Conservation (phyloP, 371 early-diverging fungal genomes). For the Apophysomyces ossiformis region DNA sequence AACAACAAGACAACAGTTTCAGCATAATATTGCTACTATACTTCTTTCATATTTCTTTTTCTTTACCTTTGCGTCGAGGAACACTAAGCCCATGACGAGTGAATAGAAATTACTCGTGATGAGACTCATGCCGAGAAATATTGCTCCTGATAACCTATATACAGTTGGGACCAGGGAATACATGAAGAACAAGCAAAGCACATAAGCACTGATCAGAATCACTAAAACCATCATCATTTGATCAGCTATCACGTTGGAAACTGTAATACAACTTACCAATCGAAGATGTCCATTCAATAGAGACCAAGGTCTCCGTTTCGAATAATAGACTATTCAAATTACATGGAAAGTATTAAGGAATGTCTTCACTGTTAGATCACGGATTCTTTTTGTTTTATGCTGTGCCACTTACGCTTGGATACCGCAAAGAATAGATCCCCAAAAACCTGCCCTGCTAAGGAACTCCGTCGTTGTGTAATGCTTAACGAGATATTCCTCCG, state of each 20-base stretch:
- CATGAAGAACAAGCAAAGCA: constrained; percentile 43
- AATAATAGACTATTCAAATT: constrained; percentile 27
- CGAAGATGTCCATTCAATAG: constrained; percentile 33
- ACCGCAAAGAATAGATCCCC: constrained; percentile 41
- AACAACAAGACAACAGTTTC: not conserved
- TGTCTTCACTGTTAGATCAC: too few species aligned
- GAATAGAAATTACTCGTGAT: constrained; percentile 53
- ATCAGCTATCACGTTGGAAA: not conserved
- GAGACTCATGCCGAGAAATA: constrained; percentile 48
- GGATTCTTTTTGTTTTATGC: not conserved
- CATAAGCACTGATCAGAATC: constrained; percentile 30
- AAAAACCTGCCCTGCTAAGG: constrained; percentile 35
- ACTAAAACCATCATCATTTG: constrained; percentile 17
- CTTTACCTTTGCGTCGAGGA: constrained; percentile 40
- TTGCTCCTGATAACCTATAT: constrained; percentile 43
- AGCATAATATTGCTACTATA: not conserved
- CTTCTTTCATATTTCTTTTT: not conserved
- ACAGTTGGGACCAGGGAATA: constrained; percentile 47
- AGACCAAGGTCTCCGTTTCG: constrained; percentile 28
- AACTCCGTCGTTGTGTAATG: constrained; percentile 37
- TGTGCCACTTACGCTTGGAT: constrained; percentile 37
- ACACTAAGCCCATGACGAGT: constrained; percentile 37
- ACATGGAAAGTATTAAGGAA: too few species aligned
- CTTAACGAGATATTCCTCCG: constrained; percentile 49
- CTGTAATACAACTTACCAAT: constrained; percentile 23